phyloP scores from a whole-genome alignment of 805 yeast genomes.

The Grigorovia jiainica region DNA sequence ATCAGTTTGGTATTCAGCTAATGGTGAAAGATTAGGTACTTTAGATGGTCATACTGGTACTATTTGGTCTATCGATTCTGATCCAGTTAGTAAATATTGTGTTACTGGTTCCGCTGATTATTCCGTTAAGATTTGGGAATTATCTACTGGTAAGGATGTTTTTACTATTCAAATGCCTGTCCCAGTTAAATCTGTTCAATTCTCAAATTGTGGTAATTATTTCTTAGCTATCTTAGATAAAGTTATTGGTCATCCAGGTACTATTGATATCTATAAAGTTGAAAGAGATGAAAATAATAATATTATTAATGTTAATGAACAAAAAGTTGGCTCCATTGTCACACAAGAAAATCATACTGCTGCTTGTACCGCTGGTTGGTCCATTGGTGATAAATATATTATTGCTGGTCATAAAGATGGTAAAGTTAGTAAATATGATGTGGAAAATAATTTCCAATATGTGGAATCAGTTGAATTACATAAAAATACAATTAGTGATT shows the following conservation, averaged over 20 bases:
- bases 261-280: conserved; percentile 58
- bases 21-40: conserved; percentile 96
- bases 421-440: conserved; percentile 64
- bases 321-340: conserved; percentile 51
- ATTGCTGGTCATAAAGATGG: conserved; percentile 90
- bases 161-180: conserved; percentile 66
- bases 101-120: conserved; percentile 90
- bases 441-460: conserved; percentile 42
- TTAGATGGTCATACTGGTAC: conserved; percentile 86
- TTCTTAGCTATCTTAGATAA: conserved; percentile 77
- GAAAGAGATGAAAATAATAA: conserved; percentile 33
- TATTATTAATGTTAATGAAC: conserved; percentile 32
- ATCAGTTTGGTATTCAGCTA: conserved; percentile 86
- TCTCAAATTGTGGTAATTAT: conserved; percentile 61
- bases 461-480: conserved; percentile 54
- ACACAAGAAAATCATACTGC: conserved; percentile 53
- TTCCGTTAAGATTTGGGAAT: conserved; percentile 76
- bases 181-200: conserved; percentile 87
- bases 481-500: conserved; percentile 71
- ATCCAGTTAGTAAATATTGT: conserved; percentile 53
- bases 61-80: conserved; percentile 88
- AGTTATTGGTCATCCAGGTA: conserved; percentile 83
- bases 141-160: conserved; percentile 65
- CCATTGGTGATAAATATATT: conserved; percentile 62
- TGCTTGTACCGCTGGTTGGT: conserved; percentile 81